phyloP scores from a whole-genome alignment of 2,329 filamentous ascomycete genomes.

The Alternaria atra region DNA sequence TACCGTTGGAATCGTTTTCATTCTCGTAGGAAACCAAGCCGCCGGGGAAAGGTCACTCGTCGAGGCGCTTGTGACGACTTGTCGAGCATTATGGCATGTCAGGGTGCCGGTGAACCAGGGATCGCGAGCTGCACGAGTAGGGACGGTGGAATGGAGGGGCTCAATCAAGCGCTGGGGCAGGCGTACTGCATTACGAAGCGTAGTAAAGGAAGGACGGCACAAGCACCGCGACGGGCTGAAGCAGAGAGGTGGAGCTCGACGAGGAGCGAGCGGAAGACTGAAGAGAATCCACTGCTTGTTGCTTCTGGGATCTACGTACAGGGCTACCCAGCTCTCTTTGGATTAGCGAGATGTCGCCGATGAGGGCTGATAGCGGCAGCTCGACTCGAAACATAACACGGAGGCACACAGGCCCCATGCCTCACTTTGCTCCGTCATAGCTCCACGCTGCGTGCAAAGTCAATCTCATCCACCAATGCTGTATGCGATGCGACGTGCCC shows the following conservation, averaged over 20 bases:
- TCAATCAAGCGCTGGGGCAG: conserved; percentile 29
- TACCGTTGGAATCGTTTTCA: conserved; percentile 60
- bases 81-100: conserved; percentile 54
- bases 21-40: conserved; percentile 51
- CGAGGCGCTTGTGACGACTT: conserved; percentile 47
- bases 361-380: conserved; percentile 46
- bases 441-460: conserved; percentile 20
- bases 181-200: conserved; percentile 35
- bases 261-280: conserved; percentile 41
- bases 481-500: conserved; percentile 7
- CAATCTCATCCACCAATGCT: conserved; percentile 5
- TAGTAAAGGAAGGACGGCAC: conserved; percentile 30
- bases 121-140: conserved; percentile 32
- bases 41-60: conserved; percentile 50
- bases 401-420: conserved; percentile 42
- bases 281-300: conserved; percentile 46
- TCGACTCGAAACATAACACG: conserved; percentile 43
- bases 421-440: conserved; percentile 34
- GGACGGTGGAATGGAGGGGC: conserved; percentile 31
- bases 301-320: conserved; percentile 44
- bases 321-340: conserved; percentile 40
- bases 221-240: conserved; percentile 39
- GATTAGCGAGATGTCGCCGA: conserved; percentile 46
- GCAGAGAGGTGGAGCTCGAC: conserved; percentile 41
- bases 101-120: conserved; percentile 38